Percentiles rank a stretch among this genome's conserved stretches.
Conservation (phyloP, 75 land plant genomes). For the Selaginella tamariscina region DNA sequence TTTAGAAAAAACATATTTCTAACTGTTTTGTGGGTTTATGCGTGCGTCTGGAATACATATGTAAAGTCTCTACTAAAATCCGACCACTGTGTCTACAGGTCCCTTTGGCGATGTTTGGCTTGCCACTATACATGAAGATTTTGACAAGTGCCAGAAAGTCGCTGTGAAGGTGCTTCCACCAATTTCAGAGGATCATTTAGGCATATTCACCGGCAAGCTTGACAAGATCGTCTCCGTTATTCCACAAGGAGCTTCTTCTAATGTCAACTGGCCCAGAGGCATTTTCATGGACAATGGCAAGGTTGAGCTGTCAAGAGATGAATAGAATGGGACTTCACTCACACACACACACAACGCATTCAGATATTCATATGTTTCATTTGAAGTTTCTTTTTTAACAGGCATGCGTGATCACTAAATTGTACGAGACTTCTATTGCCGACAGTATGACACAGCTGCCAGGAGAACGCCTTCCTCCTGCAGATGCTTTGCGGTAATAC, state of each 20-base stretch:
- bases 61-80: too few species aligned
- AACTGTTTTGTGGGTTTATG: too few species aligned
- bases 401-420: constrained; percentile 86
- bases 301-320: constrained; percentile 34
- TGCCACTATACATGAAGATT: constrained; percentile 82
- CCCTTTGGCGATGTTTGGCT: constrained; percentile 96
- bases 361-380: background rate
- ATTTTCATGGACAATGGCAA: constrained; percentile 58
- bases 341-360: background rate
- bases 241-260: background rate
- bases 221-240: constrained; percentile 32
- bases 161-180: constrained; percentile 75
- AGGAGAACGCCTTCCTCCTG: constrained; percentile 52
- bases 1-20: too few species aligned
- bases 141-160: constrained; percentile 75
- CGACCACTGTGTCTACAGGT: too few species aligned
- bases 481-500: constrained; percentile 84
- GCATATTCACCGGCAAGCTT: constrained; percentile 36
- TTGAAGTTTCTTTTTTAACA: constrained; percentile 21
- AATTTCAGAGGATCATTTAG: constrained; percentile 44
- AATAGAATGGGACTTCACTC: constrained; percentile 33
- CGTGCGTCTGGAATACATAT: too few species aligned
- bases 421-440: constrained; percentile 81
- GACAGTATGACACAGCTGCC: constrained; percentile 66
- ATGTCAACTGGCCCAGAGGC: constrained; percentile 68